A percentile compares a stretch with the other conserved stretches of the same genome.
Conservation (phyloP, 2,329 filamentous ascomycete genomes). For the Stromatinia cepivora region DNA sequence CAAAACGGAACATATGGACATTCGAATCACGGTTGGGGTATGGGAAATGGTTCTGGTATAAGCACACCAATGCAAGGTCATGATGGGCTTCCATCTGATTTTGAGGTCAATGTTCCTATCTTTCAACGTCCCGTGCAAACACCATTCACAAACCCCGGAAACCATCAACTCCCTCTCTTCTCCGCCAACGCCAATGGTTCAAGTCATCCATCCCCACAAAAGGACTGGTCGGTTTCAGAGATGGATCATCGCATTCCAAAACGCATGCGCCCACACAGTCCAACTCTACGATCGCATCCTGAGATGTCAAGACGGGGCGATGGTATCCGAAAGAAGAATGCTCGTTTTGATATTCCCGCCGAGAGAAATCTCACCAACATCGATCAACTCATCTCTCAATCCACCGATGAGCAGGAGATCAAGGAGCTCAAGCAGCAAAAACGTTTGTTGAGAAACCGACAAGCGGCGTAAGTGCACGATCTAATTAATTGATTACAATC, state of each 20-base stretch:
- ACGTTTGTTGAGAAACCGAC: constrained; percentile 87
- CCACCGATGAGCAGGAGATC: constrained; percentile 86
- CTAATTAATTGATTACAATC: constrained; percentile 29
- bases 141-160: constrained; percentile 55
- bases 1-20: constrained; percentile 45
- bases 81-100: constrained; percentile 60
- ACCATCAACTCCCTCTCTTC: constrained; percentile 56
- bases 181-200: constrained; percentile 50
- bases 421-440: constrained; percentile 99
- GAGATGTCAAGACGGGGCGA: constrained; percentile 54
- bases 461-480: constrained; percentile 76
- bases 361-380: constrained; percentile 94
- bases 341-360: constrained; percentile 92
- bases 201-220: constrained; percentile 58
- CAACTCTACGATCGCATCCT: constrained; percentile 69
- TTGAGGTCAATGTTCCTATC: constrained; percentile 52
- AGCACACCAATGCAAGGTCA: constrained; percentile 74
- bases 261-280: constrained; percentile 67
- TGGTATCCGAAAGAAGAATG: constrained; percentile 96
- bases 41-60: constrained; percentile 60
- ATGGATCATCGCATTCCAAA: constrained; percentile 55
- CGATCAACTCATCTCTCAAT: constrained; percentile 85
- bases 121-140: constrained; percentile 55
- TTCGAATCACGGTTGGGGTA: constrained; percentile 37
- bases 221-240: constrained; percentile 56